Evolutionary conservation across 2,329 filamentous ascomycete species (phyloP).

Genomic region (Alternaria infectoria): DNA sequence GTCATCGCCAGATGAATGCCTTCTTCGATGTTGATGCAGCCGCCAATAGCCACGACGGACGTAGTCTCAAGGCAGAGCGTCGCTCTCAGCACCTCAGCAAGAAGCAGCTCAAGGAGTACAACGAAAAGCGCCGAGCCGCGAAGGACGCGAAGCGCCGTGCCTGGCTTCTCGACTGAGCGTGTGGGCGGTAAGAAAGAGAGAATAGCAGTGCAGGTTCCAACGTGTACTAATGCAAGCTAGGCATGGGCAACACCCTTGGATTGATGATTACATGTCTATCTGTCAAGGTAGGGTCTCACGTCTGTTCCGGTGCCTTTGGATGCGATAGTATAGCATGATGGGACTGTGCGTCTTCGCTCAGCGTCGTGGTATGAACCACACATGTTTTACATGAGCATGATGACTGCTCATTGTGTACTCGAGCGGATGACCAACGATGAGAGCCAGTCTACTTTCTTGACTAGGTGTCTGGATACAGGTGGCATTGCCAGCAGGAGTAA

Average conservation of each 20-base stretch:
- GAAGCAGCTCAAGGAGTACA: slow-evolving; percentile 87
- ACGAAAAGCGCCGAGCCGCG: slow-evolving; percentile 83
- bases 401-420: neutral
- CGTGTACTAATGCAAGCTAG: slow-evolving; percentile 39
- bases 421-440: slow-evolving; percentile 1
- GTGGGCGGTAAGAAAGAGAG: slow-evolving; percentile 38
- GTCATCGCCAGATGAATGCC: slow-evolving; percentile 84
- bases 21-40: slow-evolving; percentile 97
- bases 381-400: neutral
- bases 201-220: slow-evolving; percentile 16
- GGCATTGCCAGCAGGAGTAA: slow-evolving; percentile 1
- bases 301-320: slow-evolving; percentile 3
- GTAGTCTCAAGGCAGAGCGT: slow-evolving; percentile 89
- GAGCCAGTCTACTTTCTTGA: neutral
- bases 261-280: slow-evolving; percentile 6
- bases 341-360: slow-evolving; percentile 1
- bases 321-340: neutral
- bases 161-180: slow-evolving; percentile 80
- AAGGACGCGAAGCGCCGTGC: slow-evolving; percentile 95
- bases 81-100: slow-evolving; percentile 83
- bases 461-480: slow-evolving; percentile 9
- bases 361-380: neutral
- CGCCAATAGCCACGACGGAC: slow-evolving; percentile 87
- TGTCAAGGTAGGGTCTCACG: slow-evolving; percentile 26
- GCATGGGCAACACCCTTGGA: slow-evolving; percentile 9